Evolutionary conservation across 306 rosid genomes (phyloP).

Genomic region (Trifolium fragiferum): DNA sequence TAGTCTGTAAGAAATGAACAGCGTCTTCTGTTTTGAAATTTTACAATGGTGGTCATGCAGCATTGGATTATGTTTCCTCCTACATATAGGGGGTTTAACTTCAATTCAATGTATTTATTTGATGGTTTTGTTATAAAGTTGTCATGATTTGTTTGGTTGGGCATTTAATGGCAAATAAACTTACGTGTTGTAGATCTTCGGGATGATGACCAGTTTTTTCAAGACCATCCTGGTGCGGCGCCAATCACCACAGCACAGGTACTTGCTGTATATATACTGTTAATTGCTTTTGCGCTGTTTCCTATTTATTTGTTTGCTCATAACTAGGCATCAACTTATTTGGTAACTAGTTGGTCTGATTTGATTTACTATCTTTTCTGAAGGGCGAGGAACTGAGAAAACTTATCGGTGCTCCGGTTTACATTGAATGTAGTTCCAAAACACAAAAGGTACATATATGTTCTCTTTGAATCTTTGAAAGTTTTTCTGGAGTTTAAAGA

Average conservation of each 20-base stretch:
- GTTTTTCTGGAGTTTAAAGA: neutral
- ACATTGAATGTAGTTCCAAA: slow-evolving; percentile 95
- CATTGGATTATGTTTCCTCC: slow-evolving; percentile 27
- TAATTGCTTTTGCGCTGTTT: slow-evolving; percentile 18
- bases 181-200: slow-evolving; percentile 77
- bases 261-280: slow-evolving; percentile 31
- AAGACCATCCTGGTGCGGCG: slow-evolving; percentile 85
- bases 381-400: slow-evolving; percentile 94
- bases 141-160: slow-evolving; percentile 25
- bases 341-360: slow-evolving; percentile 32
- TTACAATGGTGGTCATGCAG: slow-evolving; percentile 17
- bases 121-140: slow-evolving; percentile 9
- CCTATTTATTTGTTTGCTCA: neutral
- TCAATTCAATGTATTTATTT: slow-evolving; percentile 28
- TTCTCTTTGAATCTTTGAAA: slow-evolving; percentile 34
- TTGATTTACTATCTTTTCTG: slow-evolving; percentile 41
- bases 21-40: slow-evolving; percentile 15
- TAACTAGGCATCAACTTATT: slow-evolving; percentile 31
- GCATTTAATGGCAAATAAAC: slow-evolving; percentile 44
- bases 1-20: slow-evolving; percentile 12
- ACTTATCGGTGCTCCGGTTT: slow-evolving; percentile 83
- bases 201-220: slow-evolving; percentile 83
- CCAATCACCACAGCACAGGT: slow-evolving; percentile 95
- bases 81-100: neutral
- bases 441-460: slow-evolving; percentile 79